Conservation (phyloP, 192 early-diverging fungal genomes). For the Umbelopsis sp. region DNA sequence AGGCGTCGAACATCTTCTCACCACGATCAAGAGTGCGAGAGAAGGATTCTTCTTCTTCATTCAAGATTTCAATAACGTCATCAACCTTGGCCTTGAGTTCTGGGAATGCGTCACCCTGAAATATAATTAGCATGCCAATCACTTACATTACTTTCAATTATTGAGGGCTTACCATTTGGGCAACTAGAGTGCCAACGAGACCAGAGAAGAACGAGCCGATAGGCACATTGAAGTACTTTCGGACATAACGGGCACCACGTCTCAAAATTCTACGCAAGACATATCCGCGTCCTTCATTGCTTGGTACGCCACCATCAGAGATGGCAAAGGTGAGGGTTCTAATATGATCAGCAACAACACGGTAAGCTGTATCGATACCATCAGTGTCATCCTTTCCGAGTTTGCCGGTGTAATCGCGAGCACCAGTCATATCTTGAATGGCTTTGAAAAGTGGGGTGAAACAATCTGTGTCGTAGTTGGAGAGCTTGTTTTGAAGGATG, state of each 20-base stretch:
- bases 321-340: slow-evolving; percentile 97
- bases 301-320: slow-evolving; percentile 93
- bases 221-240: slow-evolving; percentile 87
- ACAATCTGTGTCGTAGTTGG: slow-evolving; percentile 98
- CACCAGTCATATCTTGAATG: slow-evolving; percentile 89
- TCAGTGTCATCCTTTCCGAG: slow-evolving; percentile 90
- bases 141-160: slow-evolving; percentile 3
- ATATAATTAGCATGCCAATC: not conserved
- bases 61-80: slow-evolving; percentile 91
- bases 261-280: slow-evolving; percentile 95
- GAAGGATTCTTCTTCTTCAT: slow-evolving; percentile 96
- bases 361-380: slow-evolving; percentile 98
- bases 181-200: slow-evolving; percentile 90
- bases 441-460: slow-evolving; percentile 80
- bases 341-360: slow-evolving; percentile 97
- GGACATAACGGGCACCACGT: slow-evolving; percentile 91
- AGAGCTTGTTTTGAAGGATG: slow-evolving; percentile 89
- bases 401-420: slow-evolving; percentile 81
- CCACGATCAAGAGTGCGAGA: slow-evolving; percentile 97
- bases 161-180: slow-evolving; percentile 73
- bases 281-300: slow-evolving; percentile 98
- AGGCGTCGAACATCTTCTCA: slow-evolving; percentile 89
- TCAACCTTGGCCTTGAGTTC: slow-evolving; percentile 78
- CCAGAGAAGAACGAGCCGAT: slow-evolving; percentile 94
- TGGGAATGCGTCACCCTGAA: slow-evolving; percentile 85